Evolutionary conservation across 2,329 filamentous ascomycete genomes (phyloP), one percentile per base, ranked within the genome.

Genomic region (Capronia americana): DNA sequence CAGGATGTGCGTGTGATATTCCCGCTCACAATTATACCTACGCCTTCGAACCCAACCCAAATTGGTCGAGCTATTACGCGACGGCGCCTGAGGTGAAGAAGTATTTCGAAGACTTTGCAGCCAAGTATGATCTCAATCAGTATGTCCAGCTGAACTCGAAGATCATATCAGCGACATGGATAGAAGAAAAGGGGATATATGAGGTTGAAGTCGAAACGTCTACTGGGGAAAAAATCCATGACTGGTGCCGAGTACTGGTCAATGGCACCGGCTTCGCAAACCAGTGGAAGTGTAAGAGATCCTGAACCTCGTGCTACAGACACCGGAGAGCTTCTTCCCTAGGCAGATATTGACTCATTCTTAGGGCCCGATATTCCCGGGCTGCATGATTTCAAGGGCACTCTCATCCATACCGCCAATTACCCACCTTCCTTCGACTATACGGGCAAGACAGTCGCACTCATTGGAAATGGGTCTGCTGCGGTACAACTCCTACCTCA

Each of bases 351-450:
- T 28, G 26, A 28, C 26, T 28, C 26, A 28, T 28, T 28, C 26
- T 2, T 28, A 28, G 26, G 64, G 78, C 82, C 82, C 8, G 74
- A 78, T 24, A 80, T 85, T 17, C 73, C 75, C 1, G 83, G 84
- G 3, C 75, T 82, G 7, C 76, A 82, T 20, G 73, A 75, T 3
- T 86, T 85, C 70, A 76, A 80, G 61, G 82, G 81, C 2, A 76
- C 78, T 56, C 66, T 83, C 4, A 69, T 82, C 54, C 82, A 84
- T 66, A 80, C 75, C 53, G 82, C 82, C 4, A 63, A 61, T 4
- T 84, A 80, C 79, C 77, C 80, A 51, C 73, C 77, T 23, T 20
- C 48, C 7, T 14, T 54, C 24, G 59, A 59, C 46, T 63, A 23
- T 17, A 34, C n/a, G 6, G 46, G 53, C 32, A 66, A 66, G 60